A percentile compares a stretch with the other conserved stretches of the same genome.
These are phyloP conservation scores for Xanthoceras sorbifolium DNA, from an alignment of 345 rosid genomes.

Conservation along the genomic window DNA sequence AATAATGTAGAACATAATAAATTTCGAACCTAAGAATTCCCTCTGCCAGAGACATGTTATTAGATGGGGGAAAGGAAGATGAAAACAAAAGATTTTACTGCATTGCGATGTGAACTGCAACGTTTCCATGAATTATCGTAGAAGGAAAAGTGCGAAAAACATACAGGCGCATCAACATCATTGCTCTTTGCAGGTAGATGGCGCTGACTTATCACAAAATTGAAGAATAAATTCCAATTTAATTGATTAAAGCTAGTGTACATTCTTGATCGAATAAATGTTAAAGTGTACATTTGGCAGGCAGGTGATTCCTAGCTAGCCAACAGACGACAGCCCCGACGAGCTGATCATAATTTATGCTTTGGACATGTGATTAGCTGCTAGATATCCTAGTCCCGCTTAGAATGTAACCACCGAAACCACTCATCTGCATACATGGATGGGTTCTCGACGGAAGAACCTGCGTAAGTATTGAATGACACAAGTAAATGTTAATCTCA, in stretches of 20 bases:
- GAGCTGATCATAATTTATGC: background rate
- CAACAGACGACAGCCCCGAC: background rate
- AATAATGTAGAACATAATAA: no score
- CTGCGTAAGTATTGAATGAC: constrained; percentile 31
- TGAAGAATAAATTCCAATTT: background rate
- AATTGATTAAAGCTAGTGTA: background rate
- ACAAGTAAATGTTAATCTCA: background rate
- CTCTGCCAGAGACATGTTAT: no score
- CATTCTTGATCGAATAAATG: background rate
- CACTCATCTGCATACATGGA: constrained; percentile 92
- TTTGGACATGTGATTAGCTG: constrained; percentile 15
- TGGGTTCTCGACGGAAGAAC: constrained; percentile 95
- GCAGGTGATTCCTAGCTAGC: background rate
- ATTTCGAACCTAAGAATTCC: no score
- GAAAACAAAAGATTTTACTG: no score
- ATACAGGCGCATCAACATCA: background rate
- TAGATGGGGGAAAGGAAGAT: background rate
- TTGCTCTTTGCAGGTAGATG: background rate
- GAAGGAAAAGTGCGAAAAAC: background rate
- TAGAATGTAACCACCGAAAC: constrained; percentile 81
- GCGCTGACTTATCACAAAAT: background rate
- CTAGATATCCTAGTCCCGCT: constrained; percentile 66
- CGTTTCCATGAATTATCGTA: no score
- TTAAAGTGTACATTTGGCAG: background rate
- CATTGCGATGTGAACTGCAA: no score